Base-by-base conservation (phyloP, 129 eudicot genomes). In the Chrysanthemum lavandulifolium region DNA sequence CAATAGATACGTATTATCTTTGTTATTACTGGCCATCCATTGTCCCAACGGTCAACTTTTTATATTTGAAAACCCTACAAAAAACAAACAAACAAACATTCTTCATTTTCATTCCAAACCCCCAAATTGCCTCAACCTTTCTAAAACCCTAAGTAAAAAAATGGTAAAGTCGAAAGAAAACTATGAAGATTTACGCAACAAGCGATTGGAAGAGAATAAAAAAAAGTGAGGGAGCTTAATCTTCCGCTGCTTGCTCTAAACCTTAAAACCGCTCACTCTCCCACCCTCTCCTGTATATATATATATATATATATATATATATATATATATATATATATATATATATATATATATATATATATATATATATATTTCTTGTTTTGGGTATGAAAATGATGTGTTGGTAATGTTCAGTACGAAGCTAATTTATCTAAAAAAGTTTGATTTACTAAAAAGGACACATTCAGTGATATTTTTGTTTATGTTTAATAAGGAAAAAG, bases 141-240 rank as follows among this genome's bases (percentile, higher is more conserved):
- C 9, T 7, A 1, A 1, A 40, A 6, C 5, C 58, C 19, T 53
- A 10, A 29, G 14, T 14, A 49, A n/a, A 10, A 75, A 71, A 77
- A 88, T 84, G 90, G 89, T 82, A 84, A 73, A 75, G 74, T 61
- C 78, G 5, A 82, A 76, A 52, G 76, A 68, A 66, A 77, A 77
- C 69, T 88, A 94, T 50, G 98, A 90, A 53, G 97, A 91, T 49
- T 2, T 81, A 11, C 86, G 98, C 1, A 73, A 73, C 56, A 86
- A 88, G 54, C 78, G 89, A 65, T 13, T 94, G 82, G 98, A 90
- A 67, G 96, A 94, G 69, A 94, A 94, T 89, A 88, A 81, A 79
- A 81, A 61, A 52, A 80, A 92, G 85, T 93, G 84, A 76, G 21
- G 21, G 84, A 90, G 29, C 97, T 94, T 59, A 79, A 94, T 68